These are phyloP conservation scores for Fragilaria crotonensis DNA, from an alignment of 108 stramenopile species.

Conservation along the genomic window DNA sequence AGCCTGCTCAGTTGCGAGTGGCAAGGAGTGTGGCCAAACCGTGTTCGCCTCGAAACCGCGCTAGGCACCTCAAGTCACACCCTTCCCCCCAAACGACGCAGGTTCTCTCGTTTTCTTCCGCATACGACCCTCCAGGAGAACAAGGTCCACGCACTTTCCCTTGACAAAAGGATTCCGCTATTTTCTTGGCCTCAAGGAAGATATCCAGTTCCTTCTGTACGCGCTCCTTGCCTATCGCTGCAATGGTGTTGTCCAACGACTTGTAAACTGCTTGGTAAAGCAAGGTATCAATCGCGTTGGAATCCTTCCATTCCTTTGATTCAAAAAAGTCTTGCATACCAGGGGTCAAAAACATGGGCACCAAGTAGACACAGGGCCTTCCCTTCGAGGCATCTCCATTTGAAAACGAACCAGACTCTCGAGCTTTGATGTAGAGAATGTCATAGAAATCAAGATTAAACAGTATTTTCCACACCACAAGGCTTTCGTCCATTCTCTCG, in stretches of 20 bases:
- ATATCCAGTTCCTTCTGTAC: conserved; percentile 16
- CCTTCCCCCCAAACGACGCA: neutral
- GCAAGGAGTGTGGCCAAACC: no score
- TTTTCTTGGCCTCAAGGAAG: conserved; percentile 6
- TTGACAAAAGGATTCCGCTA: neutral
- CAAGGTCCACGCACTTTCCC: neutral
- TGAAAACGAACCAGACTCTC: neutral
- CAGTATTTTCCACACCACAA: conserved; percentile 23
- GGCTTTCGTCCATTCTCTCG: conserved; percentile 28
- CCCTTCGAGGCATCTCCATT: neutral
- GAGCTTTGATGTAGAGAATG: conserved; percentile 8
- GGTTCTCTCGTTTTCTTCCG: neutral
- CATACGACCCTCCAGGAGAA: neutral
- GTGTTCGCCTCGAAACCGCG: neutral
- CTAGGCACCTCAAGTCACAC: neutral
- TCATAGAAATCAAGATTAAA: conserved; percentile 15
- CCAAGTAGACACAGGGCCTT: conserved; percentile 19
- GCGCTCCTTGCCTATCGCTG: conserved; percentile 24
- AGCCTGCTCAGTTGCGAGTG: no score
- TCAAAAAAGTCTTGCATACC: conserved; percentile 27
- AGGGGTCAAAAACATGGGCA: conserved; percentile 18
- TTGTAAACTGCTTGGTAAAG: conserved; percentile 32
- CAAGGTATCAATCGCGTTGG: conserved; percentile 16
- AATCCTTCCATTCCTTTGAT: conserved; percentile 18
- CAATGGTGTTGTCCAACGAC: conserved; percentile 43